phyloP scores from a whole-genome alignment of 306 rosid species.

The Cicer chorassanicum region DNA sequence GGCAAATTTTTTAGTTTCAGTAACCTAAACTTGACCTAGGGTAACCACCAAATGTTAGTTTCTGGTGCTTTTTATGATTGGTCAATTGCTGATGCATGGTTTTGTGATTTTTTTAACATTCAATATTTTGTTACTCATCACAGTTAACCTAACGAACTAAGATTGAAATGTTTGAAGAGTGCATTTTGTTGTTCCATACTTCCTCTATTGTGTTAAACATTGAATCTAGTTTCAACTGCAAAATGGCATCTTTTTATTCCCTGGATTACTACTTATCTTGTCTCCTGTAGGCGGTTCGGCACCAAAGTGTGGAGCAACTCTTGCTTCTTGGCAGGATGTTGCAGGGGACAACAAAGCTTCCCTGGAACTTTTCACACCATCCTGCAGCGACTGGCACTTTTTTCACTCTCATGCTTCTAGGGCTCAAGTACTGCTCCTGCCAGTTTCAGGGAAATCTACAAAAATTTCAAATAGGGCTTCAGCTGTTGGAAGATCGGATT shows the following conservation, averaged over 20 bases:
- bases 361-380: conserved; percentile 88
- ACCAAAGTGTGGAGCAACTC: conserved; percentile 96
- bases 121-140: neutral
- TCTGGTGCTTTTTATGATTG: conserved; percentile 33
- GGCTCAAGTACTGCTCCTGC: conserved; percentile 95
- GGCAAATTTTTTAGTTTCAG: conserved; percentile 32
- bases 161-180: conserved; percentile 14
- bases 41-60: conserved; percentile 18
- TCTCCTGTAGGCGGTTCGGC: conserved; percentile 80
- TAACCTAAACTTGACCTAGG: conserved; percentile 24
- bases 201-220: conserved; percentile 17
- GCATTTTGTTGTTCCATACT: conserved; percentile 14
- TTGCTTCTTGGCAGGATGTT: conserved; percentile 92
- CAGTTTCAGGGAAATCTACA: conserved; percentile 87
- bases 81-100: conserved; percentile 9
- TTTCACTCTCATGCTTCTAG: conserved; percentile 95
- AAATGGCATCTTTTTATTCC: conserved; percentile 35
- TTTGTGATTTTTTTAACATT: conserved; percentile 10
- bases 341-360: conserved; percentile 90
- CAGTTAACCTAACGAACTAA: conserved; percentile 18
- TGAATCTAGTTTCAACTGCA: conserved; percentile 39
- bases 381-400: conserved; percentile 98
- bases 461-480: conserved; percentile 85
- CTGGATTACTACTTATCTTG: conserved; percentile 38
- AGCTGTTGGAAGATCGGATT: conserved; percentile 90